Evolutionary conservation across 192 early-diverging fungal genomes (phyloP).

Genomic region (Coemansia sp.): DNA sequence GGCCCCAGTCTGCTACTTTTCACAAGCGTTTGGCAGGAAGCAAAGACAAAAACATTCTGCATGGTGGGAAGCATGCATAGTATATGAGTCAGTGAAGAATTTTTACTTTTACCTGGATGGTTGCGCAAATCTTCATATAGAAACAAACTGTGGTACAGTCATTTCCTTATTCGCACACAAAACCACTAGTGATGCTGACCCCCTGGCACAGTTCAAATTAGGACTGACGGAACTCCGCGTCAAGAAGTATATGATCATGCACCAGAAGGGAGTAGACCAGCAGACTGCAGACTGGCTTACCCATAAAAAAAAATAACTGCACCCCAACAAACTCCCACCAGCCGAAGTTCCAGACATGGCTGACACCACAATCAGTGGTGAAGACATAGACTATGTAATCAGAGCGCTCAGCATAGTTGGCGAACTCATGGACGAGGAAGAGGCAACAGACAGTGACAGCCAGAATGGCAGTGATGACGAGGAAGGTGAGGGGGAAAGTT

Average conservation of each 20-base stretch:
- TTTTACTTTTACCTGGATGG: constrained; percentile 35
- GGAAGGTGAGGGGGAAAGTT: not conserved
- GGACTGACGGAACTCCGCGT: constrained; percentile 12
- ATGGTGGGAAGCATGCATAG: constrained; percentile 22
- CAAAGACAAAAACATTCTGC: constrained; percentile 10
- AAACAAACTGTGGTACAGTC: constrained; percentile 21
- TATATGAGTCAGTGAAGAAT: constrained; percentile 12
- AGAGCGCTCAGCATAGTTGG: not conserved
- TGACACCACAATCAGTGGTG: constrained; percentile 2
- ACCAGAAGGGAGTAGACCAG: constrained; percentile 1
- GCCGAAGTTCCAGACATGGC: not conserved
- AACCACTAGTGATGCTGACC: constrained; percentile 6
- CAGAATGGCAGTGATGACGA: not conserved
- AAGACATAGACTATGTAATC: constrained; percentile 6
- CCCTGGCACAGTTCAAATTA: not conserved
- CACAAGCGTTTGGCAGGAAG: constrained; percentile 5
- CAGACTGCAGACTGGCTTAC: constrained; percentile 22
- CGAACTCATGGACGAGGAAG: not conserved
- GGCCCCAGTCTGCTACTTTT: constrained; percentile 26
- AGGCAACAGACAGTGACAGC: not conserved
- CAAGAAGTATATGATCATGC: constrained; percentile 16
- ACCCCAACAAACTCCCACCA: not conserved
- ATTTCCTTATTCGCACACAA: constrained; percentile 11
- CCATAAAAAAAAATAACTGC: constrained; percentile 1
- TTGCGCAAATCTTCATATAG: constrained; percentile 14